Percentiles rank a stretch among this genome's conserved stretches.
Evolutionary conservation across 768 basidiomycete species (phyloP).

Genomic region (Trametes cubensis): DNA sequence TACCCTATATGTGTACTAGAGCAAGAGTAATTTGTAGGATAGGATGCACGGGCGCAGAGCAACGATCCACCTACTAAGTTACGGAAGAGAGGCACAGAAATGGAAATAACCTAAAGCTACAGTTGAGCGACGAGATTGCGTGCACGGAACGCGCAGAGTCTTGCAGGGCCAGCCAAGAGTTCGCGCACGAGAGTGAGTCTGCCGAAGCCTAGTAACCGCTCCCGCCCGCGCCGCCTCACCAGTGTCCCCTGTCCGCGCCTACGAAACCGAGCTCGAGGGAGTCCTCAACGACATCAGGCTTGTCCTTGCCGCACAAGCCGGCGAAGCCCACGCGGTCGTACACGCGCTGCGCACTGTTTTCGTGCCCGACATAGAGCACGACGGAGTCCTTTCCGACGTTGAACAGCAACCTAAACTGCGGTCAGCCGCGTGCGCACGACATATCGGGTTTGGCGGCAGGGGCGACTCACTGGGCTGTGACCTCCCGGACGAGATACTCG

Average conservation of each 20-base stretch:
- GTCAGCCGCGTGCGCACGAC: constrained; percentile 17
- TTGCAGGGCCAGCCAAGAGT: constrained; percentile 8
- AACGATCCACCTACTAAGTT: constrained; percentile 12
- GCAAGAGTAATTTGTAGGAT: constrained; percentile 9
- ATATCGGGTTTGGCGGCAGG: not conserved
- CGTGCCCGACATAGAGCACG: constrained; percentile 56
- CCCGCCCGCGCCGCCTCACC: constrained; percentile 38
- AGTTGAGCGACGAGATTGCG: constrained; percentile 7
- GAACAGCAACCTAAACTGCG: constrained; percentile 42
- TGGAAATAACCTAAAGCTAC: constrained; percentile 28
- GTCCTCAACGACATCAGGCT: constrained; percentile 46
- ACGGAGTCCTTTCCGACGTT: constrained; percentile 50
- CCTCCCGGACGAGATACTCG: constrained; percentile 51
- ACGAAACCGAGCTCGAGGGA: constrained; percentile 58
- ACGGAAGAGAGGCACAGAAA: not conserved
- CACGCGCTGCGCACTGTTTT: constrained; percentile 52
- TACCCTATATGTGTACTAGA: constrained; percentile 7
- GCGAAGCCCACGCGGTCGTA: constrained; percentile 58
- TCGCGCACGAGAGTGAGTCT: not conserved
- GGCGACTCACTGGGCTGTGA: constrained; percentile 45
- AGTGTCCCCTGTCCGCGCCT: constrained; percentile 52
- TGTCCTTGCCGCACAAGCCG: constrained; percentile 45
- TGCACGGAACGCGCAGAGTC: not conserved
- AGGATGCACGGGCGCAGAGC: not conserved
- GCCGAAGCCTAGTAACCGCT: not conserved